Percentiles rank a stretch among this genome's conserved stretches.
These are phyloP conservation scores for Pyrenopolyporus hunteri DNA, from an alignment of 495 filamentous ascomycete genomes.

Conservation along the genomic window DNA sequence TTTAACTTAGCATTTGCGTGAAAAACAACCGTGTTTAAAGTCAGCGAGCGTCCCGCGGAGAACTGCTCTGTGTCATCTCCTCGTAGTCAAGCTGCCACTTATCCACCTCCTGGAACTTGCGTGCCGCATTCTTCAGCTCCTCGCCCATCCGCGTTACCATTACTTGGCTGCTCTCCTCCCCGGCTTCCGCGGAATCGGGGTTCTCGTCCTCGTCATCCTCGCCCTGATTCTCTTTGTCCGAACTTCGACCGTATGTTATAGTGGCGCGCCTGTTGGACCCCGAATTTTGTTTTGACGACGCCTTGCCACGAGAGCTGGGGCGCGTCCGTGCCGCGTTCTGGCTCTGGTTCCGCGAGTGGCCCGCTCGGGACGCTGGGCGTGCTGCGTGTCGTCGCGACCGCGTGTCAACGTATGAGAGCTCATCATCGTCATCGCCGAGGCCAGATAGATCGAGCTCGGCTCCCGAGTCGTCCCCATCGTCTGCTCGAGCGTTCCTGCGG, in stretches of 20 bases:
- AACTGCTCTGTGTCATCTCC: conserved; percentile 48
- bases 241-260: conserved; percentile 46
- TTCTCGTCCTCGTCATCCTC: conserved; percentile 33
- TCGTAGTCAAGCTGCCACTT: conserved; percentile 57
- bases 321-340: conserved; percentile 7
- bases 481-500: conserved; percentile 30
- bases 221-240: conserved; percentile 54
- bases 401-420: conserved; percentile 45
- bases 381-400: conserved; percentile 34
- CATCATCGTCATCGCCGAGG: conserved; percentile 44
- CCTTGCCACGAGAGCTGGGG: conserved; percentile 21
- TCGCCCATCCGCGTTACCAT: conserved; percentile 40
- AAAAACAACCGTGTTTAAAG: not conserved
- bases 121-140: conserved; percentile 53
- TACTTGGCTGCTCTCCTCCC: conserved; percentile 37
- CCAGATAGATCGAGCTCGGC: conserved; percentile 41
- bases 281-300: conserved; percentile 12
- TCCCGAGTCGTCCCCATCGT: conserved; percentile 32
- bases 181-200: too few relatives aligned
- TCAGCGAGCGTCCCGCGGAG: conserved; percentile 46
- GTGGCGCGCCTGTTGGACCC: conserved; percentile 35
- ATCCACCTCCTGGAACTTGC: conserved; percentile 60
- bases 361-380: conserved; percentile 23
- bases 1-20: not conserved
- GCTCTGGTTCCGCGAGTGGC: conserved; percentile 15